Base-by-base conservation (phyloP, 495 filamentous ascomycete species). In the Glonium stellatum region DNA sequence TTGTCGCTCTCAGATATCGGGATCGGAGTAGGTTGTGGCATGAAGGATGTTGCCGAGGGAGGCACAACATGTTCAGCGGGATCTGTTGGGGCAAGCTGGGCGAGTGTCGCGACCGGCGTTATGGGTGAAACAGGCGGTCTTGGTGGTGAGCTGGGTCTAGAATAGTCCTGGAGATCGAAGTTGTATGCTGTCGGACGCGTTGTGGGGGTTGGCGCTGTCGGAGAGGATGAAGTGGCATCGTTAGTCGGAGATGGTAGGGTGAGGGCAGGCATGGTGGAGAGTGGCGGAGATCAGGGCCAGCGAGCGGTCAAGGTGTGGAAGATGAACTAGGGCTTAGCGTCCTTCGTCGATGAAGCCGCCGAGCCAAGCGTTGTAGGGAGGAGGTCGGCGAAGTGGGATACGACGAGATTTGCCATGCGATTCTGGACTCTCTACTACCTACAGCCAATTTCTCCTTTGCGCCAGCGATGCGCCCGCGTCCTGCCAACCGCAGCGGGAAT, bases 1-100 rank as follows among this genome's bases (percentile, higher is more conserved):
- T 95, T 95, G 51, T 82, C 78, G 62, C 84, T 85, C 70, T 90
- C 86, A 57, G 82, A 81, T 66, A 95, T 84, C 11, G 89, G 85
- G 12, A 82, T 76, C 0, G 85, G 75, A 0, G 78, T 72, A 0
- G 87, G 87, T 13, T 75, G 76, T 2, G 72, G 74, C 0, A 74
- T 71, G 58, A 70, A 80, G 71, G 61, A 51, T 5, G 71, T 48
- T n/a, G 23, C 55, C 34, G 35, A 42, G 8, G 61, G 58, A 11
- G 64, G 65, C 3, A 56, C 44, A 10, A 36, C 55, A 25, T 58
- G 21, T 48, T 65, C 41, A 10, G 35, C n/a, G 36, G 51, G 51
- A 12, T 44, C 52, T 6, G 37, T 25, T 5, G 54, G 53, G 44
- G 67, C 67, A 44, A 69, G 54, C 23, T 61, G 55, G n/a, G 71